Percentiles rank a stretch among this genome's conserved stretches.
phyloP scores from a whole-genome alignment of 2,329 filamentous ascomycete species.

The Dactylonectria estremocensis region DNA sequence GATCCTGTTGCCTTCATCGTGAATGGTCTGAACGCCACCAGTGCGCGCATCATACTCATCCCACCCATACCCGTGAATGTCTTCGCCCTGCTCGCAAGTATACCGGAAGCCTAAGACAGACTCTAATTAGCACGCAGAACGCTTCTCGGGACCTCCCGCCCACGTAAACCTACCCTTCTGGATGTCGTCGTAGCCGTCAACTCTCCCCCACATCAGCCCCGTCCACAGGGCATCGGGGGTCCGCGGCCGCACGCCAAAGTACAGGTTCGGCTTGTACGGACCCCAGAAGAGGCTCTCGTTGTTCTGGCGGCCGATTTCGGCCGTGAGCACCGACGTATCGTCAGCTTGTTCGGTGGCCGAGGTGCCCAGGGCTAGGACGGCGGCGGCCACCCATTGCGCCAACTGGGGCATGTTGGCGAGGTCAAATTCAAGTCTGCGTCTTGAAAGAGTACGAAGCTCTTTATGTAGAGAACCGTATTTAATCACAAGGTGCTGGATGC shows the following conservation, averaged over 20 bases:
- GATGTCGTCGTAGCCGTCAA: conserved; percentile 83
- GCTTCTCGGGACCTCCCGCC: conserved; percentile 1
- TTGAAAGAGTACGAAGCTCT: neutral
- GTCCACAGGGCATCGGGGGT: conserved; percentile 86
- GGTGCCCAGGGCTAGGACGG: conserved; percentile 47
- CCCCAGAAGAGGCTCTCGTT: conserved; percentile 97
- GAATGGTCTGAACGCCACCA: conserved; percentile 91
- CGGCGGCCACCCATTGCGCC: conserved; percentile 50
- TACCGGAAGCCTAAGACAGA: conserved; percentile 80
- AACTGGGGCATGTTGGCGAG: conserved; percentile 50
- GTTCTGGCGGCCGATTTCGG: conserved; percentile 68
- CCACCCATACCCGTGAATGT: conserved; percentile 97
- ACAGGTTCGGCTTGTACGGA: conserved; percentile 92
- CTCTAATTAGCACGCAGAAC: conserved; percentile 12
- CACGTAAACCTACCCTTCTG: conserved; percentile 76
- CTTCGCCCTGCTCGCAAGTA: conserved; percentile 95
- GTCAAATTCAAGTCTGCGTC: conserved; percentile 5
- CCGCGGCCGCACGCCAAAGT: conserved; percentile 90
- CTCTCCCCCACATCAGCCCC: conserved; percentile 89
- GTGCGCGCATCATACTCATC: conserved; percentile 93
- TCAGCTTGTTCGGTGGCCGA: conserved; percentile 47
- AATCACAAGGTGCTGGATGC: conserved; percentile 24
- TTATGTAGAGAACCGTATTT: neutral
- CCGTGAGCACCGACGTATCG: conserved; percentile 58
- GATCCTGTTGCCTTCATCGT: conserved; percentile 88